A percentile compares a stretch with the other conserved stretches of the same genome.
phyloP scores from a whole-genome alignment of 345 rosid genomes.

The Ricinus communis region DNA sequence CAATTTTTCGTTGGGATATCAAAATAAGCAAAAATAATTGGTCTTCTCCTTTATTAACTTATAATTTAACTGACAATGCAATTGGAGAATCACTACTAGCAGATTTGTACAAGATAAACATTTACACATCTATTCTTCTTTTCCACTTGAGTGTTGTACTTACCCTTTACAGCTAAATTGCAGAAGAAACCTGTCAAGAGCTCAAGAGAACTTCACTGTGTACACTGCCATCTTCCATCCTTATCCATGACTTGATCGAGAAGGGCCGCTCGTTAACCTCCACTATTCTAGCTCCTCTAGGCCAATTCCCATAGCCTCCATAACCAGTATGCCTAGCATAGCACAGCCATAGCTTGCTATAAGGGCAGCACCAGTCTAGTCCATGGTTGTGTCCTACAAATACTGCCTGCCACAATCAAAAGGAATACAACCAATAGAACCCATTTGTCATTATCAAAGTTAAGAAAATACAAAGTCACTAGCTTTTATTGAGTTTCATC shows the following conservation, averaged over 20 bases:
- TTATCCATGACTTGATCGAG: constrained; percentile 75
- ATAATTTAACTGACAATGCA: too few species aligned
- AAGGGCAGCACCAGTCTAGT: constrained; percentile 93
- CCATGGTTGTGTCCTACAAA: constrained; percentile 96
- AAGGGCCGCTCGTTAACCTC: constrained; percentile 66
- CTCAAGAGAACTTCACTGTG: constrained; percentile 61
- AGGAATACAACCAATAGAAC: too few species aligned
- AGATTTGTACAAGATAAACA: too few species aligned
- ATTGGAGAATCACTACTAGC: too few species aligned
- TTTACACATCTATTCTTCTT: too few species aligned
- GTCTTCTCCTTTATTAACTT: too few species aligned
- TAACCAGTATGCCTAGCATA: constrained; percentile 86
- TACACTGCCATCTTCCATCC: constrained; percentile 73
- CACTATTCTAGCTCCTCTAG: constrained; percentile 78
- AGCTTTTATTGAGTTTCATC: constrained; percentile 8
- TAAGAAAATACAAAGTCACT: neutral
- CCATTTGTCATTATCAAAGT: constrained; percentile 5
- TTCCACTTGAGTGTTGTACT: neutral
- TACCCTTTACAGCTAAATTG: neutral
- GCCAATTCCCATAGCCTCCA: constrained; percentile 86
- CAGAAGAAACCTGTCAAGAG: constrained; percentile 16
- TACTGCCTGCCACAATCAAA: constrained; percentile 74
- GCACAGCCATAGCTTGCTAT: constrained; percentile 78
- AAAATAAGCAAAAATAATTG: too few species aligned
- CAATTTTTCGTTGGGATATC: too few species aligned